Base-by-base conservation (phyloP, 371 early-diverging fungal genomes). In the Syncephalastrum racemosum region DNA sequence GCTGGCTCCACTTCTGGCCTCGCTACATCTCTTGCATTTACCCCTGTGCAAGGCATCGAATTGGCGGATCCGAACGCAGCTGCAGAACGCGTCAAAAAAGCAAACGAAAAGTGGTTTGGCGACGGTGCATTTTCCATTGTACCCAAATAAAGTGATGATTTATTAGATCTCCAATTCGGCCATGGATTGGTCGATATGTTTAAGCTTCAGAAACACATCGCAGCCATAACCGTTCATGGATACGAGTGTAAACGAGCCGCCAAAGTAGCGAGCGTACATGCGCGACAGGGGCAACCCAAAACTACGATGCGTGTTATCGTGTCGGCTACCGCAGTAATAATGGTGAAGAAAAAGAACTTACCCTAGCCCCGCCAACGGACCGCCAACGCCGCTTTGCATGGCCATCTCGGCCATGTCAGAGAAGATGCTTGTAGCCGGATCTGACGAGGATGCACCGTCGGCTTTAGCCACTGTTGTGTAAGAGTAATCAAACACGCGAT, bases 31-130 rank as follows among this genome's bases (percentile, higher is more conserved):
- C 74, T 98, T 5, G 90, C 97, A 3, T 96, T 98, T 59, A 98
- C 97, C 4, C 97, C 97, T 10, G 91, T 93, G 12, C 96, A 98
- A 69, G 97, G 97, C 51, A 88, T 98, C 66, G 97, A 97, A 67
- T 69, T 98, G 23, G 85, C 88, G 24, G 94, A 96, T 65, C 98
- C 98, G 0, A 90, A 90, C 23, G 82, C 86, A 6, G 74, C 73
- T 4, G 79, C 86, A 55, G 84, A 86, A 56, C 81, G 79, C 50
- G 73, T 83, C 27, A 86, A 88, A 58, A 79, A 81, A 31, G 81
- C 83, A 1, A 88, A 88, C 50, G 91, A 88, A 54, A 87, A 84
- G 58, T 97, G 93, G 70, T 97, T 97, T 82, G 88, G 85, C 15
- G 82, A 79, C 61, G 84, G 82, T 18, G 80, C 83, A 3, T 84